These are phyloP conservation scores for Dictyostelium discoideum DNA, from an alignment of 78 protist species.

Conservation along the genomic window DNA sequence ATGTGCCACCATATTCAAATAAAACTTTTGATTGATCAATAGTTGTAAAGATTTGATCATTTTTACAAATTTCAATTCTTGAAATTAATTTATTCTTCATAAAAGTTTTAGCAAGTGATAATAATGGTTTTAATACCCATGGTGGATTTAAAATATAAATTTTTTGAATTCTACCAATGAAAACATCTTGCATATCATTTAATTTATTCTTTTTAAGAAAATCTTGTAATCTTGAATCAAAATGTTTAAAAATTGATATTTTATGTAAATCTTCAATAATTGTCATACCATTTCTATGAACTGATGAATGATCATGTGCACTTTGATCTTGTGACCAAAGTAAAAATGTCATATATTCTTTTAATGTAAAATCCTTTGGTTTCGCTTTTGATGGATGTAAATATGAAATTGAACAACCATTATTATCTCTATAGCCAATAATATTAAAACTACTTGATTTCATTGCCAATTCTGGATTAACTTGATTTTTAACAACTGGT, in stretches of 20 bases:
- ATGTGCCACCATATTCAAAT: slow-evolving; percentile 42
- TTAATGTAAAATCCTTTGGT: slow-evolving; percentile 29
- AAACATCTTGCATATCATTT: slow-evolving; percentile 29
- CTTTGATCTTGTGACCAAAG: slow-evolving; percentile 51
- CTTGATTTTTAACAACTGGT: slow-evolving; percentile 36
- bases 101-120: slow-evolving; percentile 33
- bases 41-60: neutral
- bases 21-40: slow-evolving; percentile 7
- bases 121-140: neutral
- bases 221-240: slow-evolving; percentile 31
- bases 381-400: slow-evolving; percentile 17
- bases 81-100: slow-evolving; percentile 23
- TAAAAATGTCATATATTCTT: slow-evolving; percentile 11
- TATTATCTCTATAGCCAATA: neutral
- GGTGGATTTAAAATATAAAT: slow-evolving; percentile 51
- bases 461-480: slow-evolving; percentile 36
- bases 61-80: slow-evolving; percentile 12
- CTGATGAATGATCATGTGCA: neutral
- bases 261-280: slow-evolving; percentile 40
- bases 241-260: slow-evolving; percentile 36
- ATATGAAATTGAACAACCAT: slow-evolving; percentile 22
- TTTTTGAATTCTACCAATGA: slow-evolving; percentile 47
- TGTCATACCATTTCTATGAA: slow-evolving; percentile 33
- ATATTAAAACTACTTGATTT: slow-evolving; percentile 24
- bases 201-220: neutral